A percentile compares a stretch with the other conserved stretches of the same genome.
These are phyloP conservation scores for Echria macrotheca DNA, from an alignment of 495 filamentous ascomycete species.

Conservation along the genomic window DNA sequence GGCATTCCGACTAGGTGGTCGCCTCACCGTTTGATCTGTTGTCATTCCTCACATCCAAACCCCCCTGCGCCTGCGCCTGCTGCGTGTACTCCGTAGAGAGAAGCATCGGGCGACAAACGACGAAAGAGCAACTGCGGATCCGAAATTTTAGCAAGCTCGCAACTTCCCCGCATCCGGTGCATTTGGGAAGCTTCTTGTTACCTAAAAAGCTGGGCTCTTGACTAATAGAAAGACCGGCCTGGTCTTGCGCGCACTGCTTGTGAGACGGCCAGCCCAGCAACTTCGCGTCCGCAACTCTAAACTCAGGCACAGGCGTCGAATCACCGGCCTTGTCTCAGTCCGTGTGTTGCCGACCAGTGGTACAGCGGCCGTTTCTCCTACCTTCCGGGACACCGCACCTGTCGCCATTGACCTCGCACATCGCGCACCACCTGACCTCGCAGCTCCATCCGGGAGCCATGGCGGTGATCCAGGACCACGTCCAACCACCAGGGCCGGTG, in stretches of 20 bases:
- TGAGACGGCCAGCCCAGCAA: conserved; percentile 19
- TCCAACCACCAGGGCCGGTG: conserved; percentile 12
- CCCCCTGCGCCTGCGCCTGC: background rate
- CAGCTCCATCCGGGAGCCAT: conserved; percentile 14
- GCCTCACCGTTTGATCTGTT: background rate
- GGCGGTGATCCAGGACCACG: conserved; percentile 23
- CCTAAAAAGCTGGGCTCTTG: conserved; percentile 41
- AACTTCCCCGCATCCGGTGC: conserved; percentile 41
- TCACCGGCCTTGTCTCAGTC: conserved; percentile 10
- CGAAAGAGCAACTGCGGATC: conserved; percentile 22
- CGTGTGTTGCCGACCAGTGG: background rate
- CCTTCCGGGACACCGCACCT: conserved; percentile 6
- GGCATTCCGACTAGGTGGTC: background rate
- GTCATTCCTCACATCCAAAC: too few relatives aligned
- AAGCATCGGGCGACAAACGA: conserved; percentile 11
- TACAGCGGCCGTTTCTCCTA: background rate
- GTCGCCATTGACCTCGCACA: conserved; percentile 23
- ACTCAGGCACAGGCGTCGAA: conserved; percentile 10
- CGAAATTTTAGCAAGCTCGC: conserved; percentile 16
- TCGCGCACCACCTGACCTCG: conserved; percentile 27
- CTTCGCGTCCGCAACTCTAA: background rate
- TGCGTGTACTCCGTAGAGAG: background rate
- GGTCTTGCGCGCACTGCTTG: conserved; percentile 13
- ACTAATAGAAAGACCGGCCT: conserved; percentile 44
- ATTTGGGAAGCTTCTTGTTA: conserved; percentile 37